Evolutionary conservation across 2,329 filamentous ascomycete genomes (phyloP).

Genomic region (Cryphonectria parasitica): DNA sequence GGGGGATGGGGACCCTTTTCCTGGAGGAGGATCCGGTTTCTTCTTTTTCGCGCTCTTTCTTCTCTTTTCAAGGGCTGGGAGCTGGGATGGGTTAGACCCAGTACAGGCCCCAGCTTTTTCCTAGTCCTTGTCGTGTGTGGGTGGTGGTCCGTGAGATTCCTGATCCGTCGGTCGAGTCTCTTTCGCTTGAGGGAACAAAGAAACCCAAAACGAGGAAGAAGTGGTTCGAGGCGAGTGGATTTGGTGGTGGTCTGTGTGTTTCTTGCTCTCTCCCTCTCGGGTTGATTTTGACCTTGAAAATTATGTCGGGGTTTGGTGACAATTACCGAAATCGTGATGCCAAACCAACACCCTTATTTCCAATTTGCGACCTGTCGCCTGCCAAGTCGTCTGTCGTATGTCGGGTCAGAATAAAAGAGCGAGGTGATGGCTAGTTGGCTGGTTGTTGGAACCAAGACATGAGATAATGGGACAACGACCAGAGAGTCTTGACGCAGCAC

Average conservation of each 20-base stretch:
- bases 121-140: neutral
- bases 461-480: neutral
- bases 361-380: neutral
- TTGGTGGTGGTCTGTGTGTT: constrained; percentile 11
- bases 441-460: neutral
- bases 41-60: neutral
- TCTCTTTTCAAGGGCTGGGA: neutral
- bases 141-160: constrained; percentile 6
- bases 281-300: neutral
- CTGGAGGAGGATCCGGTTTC: constrained; percentile 4
- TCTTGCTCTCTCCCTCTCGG: neutral
- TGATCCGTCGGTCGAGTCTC: constrained; percentile 4
- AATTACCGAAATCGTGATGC: constrained; percentile 1
- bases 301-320: neutral
- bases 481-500: neutral
- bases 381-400: constrained; percentile 1
- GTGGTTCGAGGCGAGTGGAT: neutral
- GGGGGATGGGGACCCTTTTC: neutral
- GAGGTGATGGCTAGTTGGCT: neutral
- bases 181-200: neutral
- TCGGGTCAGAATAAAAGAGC: neutral
- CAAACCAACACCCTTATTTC: neutral
- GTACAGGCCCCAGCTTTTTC: constrained; percentile 1
- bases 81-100: constrained; percentile 6
- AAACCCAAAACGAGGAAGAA: neutral